phyloP scores from a whole-genome alignment of 306 rosid genomes.

The Geum urbanum region DNA sequence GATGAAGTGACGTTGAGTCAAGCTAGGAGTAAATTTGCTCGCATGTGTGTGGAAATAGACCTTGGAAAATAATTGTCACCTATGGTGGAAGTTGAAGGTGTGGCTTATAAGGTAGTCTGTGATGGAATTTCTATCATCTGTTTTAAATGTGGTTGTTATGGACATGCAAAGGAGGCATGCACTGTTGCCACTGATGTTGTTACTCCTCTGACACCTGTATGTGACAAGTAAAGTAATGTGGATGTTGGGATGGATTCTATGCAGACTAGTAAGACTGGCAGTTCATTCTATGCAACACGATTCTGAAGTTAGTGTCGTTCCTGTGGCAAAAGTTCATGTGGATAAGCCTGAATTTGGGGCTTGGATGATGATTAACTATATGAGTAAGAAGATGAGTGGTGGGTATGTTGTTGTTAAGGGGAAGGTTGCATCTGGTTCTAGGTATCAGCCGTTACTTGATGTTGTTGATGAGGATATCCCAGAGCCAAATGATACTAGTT shows the following conservation, averaged over 20 bases:
- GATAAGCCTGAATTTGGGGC: neutral
- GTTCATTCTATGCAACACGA: neutral
- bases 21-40: neutral
- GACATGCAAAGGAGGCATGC: neutral
- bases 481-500: neutral
- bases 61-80: neutral
- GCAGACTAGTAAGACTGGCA: fast-evolving
- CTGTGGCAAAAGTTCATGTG: neutral
- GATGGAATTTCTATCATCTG: neutral
- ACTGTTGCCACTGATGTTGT: no score
- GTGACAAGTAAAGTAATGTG: no score
- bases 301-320: no score
- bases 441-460: neutral
- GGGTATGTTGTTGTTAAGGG: fast-evolving
- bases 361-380: neutral
- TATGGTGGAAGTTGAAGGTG: neutral
- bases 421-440: fast-evolving
- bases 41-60: neutral
- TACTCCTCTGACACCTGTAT: no score
- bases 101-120: neutral
- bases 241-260: neutral
- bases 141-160: neutral
- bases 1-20: neutral
- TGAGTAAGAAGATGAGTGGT: neutral
- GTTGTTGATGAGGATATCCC: neutral